Conservation (phyloP, 306 rosid species). For the Prinsepia uniflora region DNA sequence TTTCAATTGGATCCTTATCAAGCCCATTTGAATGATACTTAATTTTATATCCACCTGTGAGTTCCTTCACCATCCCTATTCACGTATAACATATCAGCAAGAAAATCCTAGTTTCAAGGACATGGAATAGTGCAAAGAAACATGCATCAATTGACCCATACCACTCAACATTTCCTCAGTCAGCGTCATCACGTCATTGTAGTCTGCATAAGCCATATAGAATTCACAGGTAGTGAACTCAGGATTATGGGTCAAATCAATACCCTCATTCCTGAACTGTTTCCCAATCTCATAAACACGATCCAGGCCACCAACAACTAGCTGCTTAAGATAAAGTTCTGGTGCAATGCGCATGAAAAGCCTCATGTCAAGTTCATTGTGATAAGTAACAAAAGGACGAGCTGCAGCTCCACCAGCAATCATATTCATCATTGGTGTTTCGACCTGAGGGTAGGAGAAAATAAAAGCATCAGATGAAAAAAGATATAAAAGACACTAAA, state of each 20-base stretch:
- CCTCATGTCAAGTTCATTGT: slow-evolving; percentile 86
- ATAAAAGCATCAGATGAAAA: neutral
- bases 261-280: slow-evolving; percentile 95
- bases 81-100: slow-evolving; percentile 20
- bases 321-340: slow-evolving; percentile 86
- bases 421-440: slow-evolving; percentile 99
- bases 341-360: slow-evolving; percentile 91
- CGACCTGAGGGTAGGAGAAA: slow-evolving; percentile 54
- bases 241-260: slow-evolving; percentile 93
- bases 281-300: slow-evolving; percentile 99
- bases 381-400: slow-evolving; percentile 85
- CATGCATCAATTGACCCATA: slow-evolving; percentile 24
- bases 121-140: slow-evolving; percentile 2
- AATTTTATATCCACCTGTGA: slow-evolving; percentile 74
- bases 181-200: slow-evolving; percentile 75
- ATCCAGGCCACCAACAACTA: slow-evolving; percentile 90
- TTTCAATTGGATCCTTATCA: slow-evolving; percentile 26
- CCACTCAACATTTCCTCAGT: slow-evolving; percentile 91
- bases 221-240: slow-evolving; percentile 97
- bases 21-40: slow-evolving; percentile 66
- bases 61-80: slow-evolving; percentile 79
- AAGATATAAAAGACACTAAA: neutral
- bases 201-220: slow-evolving; percentile 88
- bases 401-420: slow-evolving; percentile 99
- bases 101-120: slow-evolving; percentile 10